These are phyloP conservation scores for Aspergillus niger DNA, from an alignment of 2,329 filamentous ascomycete genomes.

Conservation along the genomic window DNA sequence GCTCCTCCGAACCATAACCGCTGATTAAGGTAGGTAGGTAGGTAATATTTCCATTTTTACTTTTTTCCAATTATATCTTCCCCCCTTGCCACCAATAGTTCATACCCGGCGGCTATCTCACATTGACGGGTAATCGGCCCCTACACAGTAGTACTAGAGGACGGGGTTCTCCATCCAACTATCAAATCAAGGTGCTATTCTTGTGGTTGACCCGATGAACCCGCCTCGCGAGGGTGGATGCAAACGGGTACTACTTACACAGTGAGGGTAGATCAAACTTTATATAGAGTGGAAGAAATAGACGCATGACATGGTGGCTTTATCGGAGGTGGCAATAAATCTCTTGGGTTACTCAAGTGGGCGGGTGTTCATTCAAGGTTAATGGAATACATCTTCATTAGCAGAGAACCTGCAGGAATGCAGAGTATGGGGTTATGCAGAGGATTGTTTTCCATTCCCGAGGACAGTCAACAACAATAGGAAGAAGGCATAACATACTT, in stretches of 20 bases:
- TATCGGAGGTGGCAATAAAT: background rate
- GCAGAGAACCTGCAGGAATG: background rate
- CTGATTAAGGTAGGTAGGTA: conserved; percentile 5
- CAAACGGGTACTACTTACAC: background rate
- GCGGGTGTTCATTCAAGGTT: background rate
- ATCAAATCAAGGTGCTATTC: no score
- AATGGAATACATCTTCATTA: background rate
- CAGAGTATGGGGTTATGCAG: background rate
- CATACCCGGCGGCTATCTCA: background rate
- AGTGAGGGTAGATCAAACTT: background rate
- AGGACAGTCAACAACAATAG: background rate
- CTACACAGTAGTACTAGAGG: background rate
- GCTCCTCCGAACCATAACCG: background rate
- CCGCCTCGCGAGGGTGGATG: background rate
- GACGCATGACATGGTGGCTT: background rate
- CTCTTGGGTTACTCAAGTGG: background rate
- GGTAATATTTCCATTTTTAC: conserved; percentile 6
- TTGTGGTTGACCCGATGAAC: no score
- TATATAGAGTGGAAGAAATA: background rate
- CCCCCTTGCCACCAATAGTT: conserved; percentile 6
- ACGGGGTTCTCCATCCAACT: background rate
- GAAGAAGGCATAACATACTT: background rate
- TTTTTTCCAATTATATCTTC: background rate
- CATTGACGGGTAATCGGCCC: conserved; percentile 1
- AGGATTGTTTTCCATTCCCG: background rate